Evolutionary conservation across 1,284 basidiomycete species (phyloP).

Genomic region (Rhodotorula sp.): DNA sequence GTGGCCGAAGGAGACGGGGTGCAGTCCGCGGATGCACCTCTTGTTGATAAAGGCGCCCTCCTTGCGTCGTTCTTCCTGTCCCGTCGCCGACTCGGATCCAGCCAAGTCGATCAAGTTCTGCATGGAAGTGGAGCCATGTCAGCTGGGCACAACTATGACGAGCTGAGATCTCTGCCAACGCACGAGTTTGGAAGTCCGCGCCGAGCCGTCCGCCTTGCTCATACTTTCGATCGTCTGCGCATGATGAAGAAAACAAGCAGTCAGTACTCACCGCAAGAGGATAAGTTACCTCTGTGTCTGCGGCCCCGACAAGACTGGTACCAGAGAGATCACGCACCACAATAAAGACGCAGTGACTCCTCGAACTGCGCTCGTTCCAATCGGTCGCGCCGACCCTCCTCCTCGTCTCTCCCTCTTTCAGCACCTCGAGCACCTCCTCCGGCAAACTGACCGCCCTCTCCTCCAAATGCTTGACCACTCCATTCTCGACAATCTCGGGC

Average conservation of each 20-base stretch:
- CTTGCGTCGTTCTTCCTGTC: constrained; percentile 55
- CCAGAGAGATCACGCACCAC: constrained; percentile 54
- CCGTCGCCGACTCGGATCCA: constrained; percentile 58
- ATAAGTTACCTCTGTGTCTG: no score
- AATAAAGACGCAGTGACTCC: constrained; percentile 58
- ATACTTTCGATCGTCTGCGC: constrained; percentile 46
- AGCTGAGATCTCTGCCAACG: background rate
- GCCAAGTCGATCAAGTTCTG: constrained; percentile 59
- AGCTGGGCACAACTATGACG: background rate
- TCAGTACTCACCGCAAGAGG: no score
- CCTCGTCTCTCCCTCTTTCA: constrained; percentile 54
- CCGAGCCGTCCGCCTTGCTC: constrained; percentile 31
- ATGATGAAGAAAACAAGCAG: no score
- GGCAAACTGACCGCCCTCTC: constrained; percentile 57
- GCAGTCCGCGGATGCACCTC: constrained; percentile 42
- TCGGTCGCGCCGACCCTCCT: constrained; percentile 58
- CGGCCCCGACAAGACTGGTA: no score
- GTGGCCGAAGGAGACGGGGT: background rate
- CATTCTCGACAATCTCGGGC: constrained; percentile 46
- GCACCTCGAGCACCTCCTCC: constrained; percentile 53
- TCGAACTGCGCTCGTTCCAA: constrained; percentile 58
- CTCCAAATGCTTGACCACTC: constrained; percentile 48
- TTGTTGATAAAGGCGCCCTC: constrained; percentile 61
- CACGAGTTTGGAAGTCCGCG: constrained; percentile 28
- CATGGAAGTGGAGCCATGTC: background rate